Percentiles rank a stretch among this genome's conserved stretches.
phyloP scores from a whole-genome alignment of 2,329 filamentous ascomycete genomes.

The Akanthomyces muscarius region DNA sequence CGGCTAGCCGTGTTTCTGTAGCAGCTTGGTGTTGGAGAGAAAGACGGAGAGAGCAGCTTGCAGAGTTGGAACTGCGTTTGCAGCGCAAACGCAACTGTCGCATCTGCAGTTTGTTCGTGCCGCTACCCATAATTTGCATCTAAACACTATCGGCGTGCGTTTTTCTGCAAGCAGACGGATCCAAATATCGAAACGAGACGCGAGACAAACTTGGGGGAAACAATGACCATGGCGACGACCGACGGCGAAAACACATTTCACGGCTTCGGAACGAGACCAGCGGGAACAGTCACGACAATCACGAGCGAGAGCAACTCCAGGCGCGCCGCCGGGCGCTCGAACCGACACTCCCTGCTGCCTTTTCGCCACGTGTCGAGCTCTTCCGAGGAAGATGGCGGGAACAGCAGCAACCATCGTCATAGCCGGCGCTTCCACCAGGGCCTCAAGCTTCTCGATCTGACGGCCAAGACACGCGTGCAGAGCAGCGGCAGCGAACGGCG shows the following conservation, averaged over 20 bases:
- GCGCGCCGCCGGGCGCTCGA: background rate
- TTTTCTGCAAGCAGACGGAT: background rate
- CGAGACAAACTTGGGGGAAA: background rate
- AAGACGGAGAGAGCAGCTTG: background rate
- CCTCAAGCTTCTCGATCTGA: conserved; percentile 14
- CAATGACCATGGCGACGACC: background rate
- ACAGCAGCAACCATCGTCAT: background rate
- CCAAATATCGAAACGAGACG: background rate
- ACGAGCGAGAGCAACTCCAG: conserved; percentile 5
- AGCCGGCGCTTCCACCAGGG: conserved; percentile 2
- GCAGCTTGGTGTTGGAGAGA: background rate
- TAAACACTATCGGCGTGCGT: background rate
- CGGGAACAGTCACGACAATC: conserved; percentile 8
- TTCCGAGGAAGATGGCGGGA: conserved; percentile 6
- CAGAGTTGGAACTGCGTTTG: background rate
- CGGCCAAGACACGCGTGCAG: background rate
- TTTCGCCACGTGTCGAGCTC: conserved; percentile 10
- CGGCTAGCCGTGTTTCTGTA: background rate
- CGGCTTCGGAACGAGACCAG: background rate
- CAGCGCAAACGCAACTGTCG: background rate
- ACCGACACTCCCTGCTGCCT: conserved; percentile 6
- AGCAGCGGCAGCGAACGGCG: background rate
- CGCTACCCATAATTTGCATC: background rate
- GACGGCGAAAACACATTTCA: background rate
- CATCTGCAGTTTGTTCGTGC: background rate